Conservation (phyloP, 345 rosid species). For the Cardamine occulta region DNA sequence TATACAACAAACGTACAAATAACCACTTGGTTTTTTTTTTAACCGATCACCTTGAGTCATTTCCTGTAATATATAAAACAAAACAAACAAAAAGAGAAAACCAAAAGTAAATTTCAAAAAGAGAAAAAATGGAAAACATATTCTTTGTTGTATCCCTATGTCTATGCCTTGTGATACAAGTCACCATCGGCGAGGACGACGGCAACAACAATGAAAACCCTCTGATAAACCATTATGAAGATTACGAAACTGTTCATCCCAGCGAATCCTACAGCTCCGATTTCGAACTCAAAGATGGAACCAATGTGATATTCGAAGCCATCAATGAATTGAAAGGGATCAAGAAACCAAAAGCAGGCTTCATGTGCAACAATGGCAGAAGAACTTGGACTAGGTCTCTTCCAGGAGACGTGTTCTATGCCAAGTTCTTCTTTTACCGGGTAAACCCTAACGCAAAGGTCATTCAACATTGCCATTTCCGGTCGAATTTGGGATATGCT, state of each 20-base stretch:
- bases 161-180: constrained; percentile 33
- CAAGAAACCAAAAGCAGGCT: constrained; percentile 47
- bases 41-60: neutral
- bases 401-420: constrained; percentile 40
- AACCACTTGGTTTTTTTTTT: neutral
- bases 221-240: constrained; percentile 34
- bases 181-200: neutral
- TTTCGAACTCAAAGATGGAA: constrained; percentile 42
- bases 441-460: constrained; percentile 35
- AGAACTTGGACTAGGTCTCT: constrained; percentile 33
- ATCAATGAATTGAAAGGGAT: constrained; percentile 39
- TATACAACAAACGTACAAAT: neutral
- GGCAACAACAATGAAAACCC: constrained; percentile 15
- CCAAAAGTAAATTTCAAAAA: neutral
- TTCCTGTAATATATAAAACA: neutral
- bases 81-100: neutral
- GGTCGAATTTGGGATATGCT: constrained; percentile 35
- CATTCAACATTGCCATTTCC: constrained; percentile 36
- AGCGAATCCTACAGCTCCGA: constrained; percentile 43
- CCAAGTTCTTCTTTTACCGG: constrained; percentile 36
- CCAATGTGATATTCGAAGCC: constrained; percentile 42
- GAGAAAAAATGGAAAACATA: neutral
- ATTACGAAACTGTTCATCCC: constrained; percentile 39
- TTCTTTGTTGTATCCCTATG: constrained; percentile 26
- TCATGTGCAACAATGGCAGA: constrained; percentile 17